These are phyloP conservation scores for Penicillium fimorum DNA, from an alignment of 495 filamentous ascomycete genomes.

Conservation along the genomic window DNA sequence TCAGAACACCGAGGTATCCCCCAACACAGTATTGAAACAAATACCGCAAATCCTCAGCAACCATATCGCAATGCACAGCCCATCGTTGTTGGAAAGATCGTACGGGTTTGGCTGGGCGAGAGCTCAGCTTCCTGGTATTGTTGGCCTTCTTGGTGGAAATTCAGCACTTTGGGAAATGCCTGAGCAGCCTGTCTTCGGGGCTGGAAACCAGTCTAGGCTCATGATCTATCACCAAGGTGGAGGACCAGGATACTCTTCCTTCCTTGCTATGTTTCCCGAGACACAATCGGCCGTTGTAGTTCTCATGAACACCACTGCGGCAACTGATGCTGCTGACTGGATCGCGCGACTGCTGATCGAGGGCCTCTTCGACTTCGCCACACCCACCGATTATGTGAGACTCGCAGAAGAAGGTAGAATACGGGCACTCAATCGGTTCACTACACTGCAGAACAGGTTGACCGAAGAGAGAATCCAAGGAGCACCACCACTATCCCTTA, in stretches of 20 bases:
- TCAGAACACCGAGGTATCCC: neutral
- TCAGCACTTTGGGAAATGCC: neutral
- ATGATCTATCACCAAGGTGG: slow-evolving; percentile 11
- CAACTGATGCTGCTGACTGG: slow-evolving; percentile 6
- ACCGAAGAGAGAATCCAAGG: neutral
- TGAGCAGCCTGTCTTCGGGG: slow-evolving; percentile 3
- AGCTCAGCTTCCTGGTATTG: slow-evolving; percentile 3
- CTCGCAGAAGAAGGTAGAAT: neutral
- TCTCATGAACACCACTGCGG: slow-evolving; percentile 3
- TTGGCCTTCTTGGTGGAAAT: slow-evolving; percentile 4
- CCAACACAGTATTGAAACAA: slow-evolving; percentile 2
- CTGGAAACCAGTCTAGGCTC: neutral
- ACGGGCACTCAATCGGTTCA: neutral
- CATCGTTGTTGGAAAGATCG: neutral
- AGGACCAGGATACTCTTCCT: slow-evolving; percentile 2
- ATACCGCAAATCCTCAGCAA: neutral
- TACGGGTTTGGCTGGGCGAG: slow-evolving; percentile 8
- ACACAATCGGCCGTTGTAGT: slow-evolving; percentile 9
- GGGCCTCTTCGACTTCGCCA: neutral
- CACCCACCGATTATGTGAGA: neutral
- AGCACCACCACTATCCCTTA: neutral
- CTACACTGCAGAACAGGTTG: neutral
- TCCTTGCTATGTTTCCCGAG: slow-evolving; percentile 10
- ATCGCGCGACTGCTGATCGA: slow-evolving; percentile 3
- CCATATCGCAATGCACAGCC: slow-evolving; percentile 1